Conservation (phyloP, 2,329 filamentous ascomycete species). For the Leptosphaerulina australis region DNA sequence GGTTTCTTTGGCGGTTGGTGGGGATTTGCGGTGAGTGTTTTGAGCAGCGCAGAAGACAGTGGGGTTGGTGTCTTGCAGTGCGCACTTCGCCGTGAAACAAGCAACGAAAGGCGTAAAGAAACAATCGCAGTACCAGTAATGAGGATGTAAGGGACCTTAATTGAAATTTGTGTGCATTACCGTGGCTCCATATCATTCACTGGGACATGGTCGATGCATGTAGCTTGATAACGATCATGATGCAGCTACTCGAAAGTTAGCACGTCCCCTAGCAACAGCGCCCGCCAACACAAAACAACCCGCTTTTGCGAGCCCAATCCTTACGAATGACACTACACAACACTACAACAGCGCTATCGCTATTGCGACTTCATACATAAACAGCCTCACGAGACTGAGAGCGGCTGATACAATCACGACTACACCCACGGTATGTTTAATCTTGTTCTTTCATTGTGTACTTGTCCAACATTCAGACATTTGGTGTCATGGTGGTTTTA, state of each 20-base stretch:
- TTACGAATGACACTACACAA: background rate
- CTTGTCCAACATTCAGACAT: too few relatives aligned
- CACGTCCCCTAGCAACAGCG: conserved; percentile 9
- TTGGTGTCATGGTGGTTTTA: too few relatives aligned
- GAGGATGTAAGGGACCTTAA: background rate
- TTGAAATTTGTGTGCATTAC: background rate
- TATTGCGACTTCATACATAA: background rate
- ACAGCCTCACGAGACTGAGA: background rate
- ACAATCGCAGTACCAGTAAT: background rate
- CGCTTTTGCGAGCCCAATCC: conserved; percentile 10
- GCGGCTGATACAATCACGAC: background rate
- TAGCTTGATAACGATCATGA: background rate
- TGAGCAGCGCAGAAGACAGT: conserved; percentile 8
- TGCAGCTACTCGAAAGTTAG: conserved; percentile 1
- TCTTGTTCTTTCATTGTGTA: background rate
- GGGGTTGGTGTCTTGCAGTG: conserved; percentile 9
- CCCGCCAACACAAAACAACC: conserved; percentile 17
- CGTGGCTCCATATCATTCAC: conserved; percentile 2
- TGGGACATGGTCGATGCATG: conserved; percentile 2
- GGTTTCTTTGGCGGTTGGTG: conserved; percentile 26
- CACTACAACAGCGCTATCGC: conserved; percentile 1
- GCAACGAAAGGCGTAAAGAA: background rate
- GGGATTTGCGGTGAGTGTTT: conserved; percentile 33
- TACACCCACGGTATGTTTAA: conserved; percentile 3
- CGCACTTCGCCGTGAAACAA: background rate